Conservation (phyloP, 169 alveolate species). For the Fabrea salina region DNA sequence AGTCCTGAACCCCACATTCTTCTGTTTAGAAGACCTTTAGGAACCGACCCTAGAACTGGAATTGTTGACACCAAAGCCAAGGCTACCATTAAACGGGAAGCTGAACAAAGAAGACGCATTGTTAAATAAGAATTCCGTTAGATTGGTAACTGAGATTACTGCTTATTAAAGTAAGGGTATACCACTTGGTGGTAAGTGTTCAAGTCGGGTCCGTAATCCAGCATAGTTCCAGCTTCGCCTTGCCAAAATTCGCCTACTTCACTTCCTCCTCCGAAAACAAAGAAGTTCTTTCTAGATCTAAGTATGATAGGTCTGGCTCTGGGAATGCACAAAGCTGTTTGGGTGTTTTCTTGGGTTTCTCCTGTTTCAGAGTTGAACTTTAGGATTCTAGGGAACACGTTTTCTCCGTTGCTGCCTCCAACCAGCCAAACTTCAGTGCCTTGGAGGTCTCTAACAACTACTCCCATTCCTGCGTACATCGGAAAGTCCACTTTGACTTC, state of each 20-base stretch:
- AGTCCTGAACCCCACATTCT: constrained; percentile 92
- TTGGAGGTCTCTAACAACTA: neutral
- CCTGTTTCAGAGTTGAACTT: neutral
- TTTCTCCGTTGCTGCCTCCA: constrained; percentile 12
- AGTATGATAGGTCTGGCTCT: neutral
- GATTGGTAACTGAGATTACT: too few species aligned
- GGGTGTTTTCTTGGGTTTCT: neutral
- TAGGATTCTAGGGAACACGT: neutral
- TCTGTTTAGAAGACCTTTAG: constrained; percentile 88
- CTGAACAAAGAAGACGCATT: constrained; percentile 5
- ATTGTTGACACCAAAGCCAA: constrained; percentile 26
- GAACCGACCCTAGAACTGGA: constrained; percentile 91
- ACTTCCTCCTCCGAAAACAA: constrained; percentile 13
- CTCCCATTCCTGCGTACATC: constrained; percentile 10
- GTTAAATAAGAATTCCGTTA: too few species aligned
- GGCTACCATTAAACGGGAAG: constrained; percentile 5
- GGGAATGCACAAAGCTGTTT: neutral
- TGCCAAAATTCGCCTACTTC: neutral
- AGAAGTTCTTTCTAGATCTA: neutral
- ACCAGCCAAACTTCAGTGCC: neutral
- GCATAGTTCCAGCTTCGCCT: neutral
- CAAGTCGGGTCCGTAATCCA: neutral
- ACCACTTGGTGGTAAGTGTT: neutral
- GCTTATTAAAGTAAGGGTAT: neutral
- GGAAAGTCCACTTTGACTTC: neutral